A percentile compares a stretch with the other conserved stretches of the same genome.
Evolutionary conservation across 164 flowering plant species (phyloP).

Genomic region (Nelumbo lutea): DNA sequence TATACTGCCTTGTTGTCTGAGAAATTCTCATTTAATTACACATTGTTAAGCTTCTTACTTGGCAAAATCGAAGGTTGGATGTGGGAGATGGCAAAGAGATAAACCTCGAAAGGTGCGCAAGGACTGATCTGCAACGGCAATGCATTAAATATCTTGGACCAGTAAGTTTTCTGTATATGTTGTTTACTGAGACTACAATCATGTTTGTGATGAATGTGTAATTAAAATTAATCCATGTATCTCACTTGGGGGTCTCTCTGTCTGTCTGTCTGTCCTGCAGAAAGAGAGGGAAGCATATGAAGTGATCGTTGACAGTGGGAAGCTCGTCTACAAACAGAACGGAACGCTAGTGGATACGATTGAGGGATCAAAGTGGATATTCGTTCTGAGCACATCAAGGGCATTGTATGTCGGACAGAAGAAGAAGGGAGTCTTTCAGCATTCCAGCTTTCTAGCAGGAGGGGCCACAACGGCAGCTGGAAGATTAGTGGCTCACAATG

Average conservation of each 20-base stretch:
- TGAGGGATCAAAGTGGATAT: conserved; percentile 69
- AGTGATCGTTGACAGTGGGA: conserved; percentile 58
- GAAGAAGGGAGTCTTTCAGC: conserved; percentile 72
- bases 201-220: not conserved
- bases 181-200: too few species aligned
- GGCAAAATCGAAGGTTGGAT: too few species aligned
- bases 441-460: conserved; percentile 78
- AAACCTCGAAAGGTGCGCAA: too few species aligned
- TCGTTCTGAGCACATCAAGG: conserved; percentile 69
- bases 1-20: too few species aligned
- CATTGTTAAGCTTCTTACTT: too few species aligned
- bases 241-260: not conserved
- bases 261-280: conserved; percentile 25
- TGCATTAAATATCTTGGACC: too few species aligned
- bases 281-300: conserved; percentile 64
- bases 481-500: conserved; percentile 54
- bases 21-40: too few species aligned
- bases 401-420: conserved; percentile 61
- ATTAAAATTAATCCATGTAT: not conserved
- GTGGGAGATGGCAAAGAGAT: too few species aligned
- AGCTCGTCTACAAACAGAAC: conserved; percentile 49
- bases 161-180: too few species aligned
- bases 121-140: too few species aligned
- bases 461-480: conserved; percentile 74
- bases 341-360: conserved; percentile 33